phyloP scores from a whole-genome alignment of 257 asterid species.

The Plectranthus barbatus region DNA sequence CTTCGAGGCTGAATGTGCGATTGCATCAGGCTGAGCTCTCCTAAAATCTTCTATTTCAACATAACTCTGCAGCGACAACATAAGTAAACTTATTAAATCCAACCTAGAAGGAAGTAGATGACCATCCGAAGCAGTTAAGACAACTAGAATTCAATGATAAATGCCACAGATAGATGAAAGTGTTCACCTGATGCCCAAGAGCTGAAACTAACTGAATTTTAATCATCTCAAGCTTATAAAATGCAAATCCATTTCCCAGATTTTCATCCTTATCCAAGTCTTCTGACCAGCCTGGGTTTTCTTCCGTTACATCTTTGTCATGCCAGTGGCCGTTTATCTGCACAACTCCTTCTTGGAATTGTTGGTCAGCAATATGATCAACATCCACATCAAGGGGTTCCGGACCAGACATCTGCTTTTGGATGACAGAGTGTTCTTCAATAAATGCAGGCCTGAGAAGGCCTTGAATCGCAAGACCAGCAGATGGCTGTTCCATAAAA shows the following conservation, averaged over 20 bases:
- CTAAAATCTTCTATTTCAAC: conserved; percentile 79
- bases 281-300: conserved; percentile 45
- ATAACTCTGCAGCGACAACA: conserved; percentile 41
- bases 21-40: conserved; percentile 90
- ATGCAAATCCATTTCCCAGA: conserved; percentile 74
- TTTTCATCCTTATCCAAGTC: conserved; percentile 72
- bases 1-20: conserved; percentile 88
- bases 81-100: conserved; percentile 13
- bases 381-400: conserved; percentile 27
- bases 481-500: conserved; percentile 89
- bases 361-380: conserved; percentile 28
- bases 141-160: not conserved
- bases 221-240: conserved; percentile 87
- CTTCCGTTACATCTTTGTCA: conserved; percentile 42
- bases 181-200: conserved; percentile 57
- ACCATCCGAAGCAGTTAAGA: conserved; percentile 13
- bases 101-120: conserved; percentile 1
- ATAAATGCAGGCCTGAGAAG: conserved; percentile 82
- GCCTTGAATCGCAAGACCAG: conserved; percentile 90
- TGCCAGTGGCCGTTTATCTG: conserved; percentile 60
- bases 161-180: not conserved
- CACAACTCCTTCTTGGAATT: conserved; percentile 31
- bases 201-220: conserved; percentile 73
- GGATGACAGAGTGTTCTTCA: conserved; percentile 77
- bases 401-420: conserved; percentile 54